Evolutionary conservation across 306 rosid species (phyloP).

Genomic region (Senna siamea): DNA sequence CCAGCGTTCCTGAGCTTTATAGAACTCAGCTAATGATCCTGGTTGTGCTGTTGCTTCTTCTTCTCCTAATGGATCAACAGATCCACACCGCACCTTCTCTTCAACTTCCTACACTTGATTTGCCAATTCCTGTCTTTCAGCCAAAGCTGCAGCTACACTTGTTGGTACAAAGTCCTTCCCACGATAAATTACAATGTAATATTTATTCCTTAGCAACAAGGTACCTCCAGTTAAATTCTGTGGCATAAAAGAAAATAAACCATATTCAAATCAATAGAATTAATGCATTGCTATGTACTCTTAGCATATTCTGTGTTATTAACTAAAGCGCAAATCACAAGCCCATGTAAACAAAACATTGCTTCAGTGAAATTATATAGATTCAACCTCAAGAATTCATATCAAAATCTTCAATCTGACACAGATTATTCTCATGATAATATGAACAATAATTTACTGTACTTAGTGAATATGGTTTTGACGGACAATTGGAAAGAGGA

Average conservation of each 20-base stretch:
- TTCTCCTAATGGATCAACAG: constrained; percentile 45
- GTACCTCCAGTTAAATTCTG: constrained; percentile 93
- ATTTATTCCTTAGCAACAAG: constrained; percentile 87
- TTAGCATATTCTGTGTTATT: constrained; percentile 23
- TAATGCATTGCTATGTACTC: background rate
- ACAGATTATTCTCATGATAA: constrained; percentile 9
- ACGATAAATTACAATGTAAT: constrained; percentile 82
- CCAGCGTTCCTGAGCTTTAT: constrained; percentile 78
- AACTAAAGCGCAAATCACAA: background rate
- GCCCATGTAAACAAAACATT: constrained; percentile 2
- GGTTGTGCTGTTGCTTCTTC: constrained; percentile 57
- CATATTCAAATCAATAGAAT: constrained; percentile 32
- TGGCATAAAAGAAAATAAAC: constrained; percentile 39
- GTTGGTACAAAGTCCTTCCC: constrained; percentile 93
- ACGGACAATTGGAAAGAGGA: background rate
- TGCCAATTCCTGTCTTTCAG: constrained; percentile 77
- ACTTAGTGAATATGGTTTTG: too few species aligned
- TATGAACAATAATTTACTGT: background rate
- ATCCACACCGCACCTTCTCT: constrained; percentile 60
- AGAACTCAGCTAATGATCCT: constrained; percentile 82
- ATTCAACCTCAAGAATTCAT: constrained; percentile 1
- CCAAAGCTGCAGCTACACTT: constrained; percentile 70
- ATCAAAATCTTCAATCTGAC: constrained; percentile 11
- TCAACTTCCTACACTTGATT: constrained; percentile 80
- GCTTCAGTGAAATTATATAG: constrained; percentile 12